A percentile compares a stretch with the other conserved stretches of the same genome.
phyloP scores from a whole-genome alignment of 2,329 filamentous ascomycete species.

The Polychaeton citri region DNA sequence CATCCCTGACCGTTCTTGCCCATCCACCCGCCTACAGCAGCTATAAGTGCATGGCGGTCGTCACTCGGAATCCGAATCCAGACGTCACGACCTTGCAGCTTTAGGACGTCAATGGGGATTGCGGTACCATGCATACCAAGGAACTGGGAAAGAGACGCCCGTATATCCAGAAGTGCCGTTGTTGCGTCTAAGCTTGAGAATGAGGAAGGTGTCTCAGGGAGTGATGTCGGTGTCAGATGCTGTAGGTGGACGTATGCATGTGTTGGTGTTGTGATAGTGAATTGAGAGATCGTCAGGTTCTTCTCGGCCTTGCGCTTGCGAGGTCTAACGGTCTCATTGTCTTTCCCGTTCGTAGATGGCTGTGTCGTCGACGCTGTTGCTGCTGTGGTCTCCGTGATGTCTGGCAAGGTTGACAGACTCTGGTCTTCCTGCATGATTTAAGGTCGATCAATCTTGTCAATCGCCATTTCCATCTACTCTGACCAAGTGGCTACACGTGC shows the following conservation, averaged over 20 bases:
- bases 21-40: slow-evolving; percentile 53
- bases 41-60: slow-evolving; percentile 48
- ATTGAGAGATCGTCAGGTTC: slow-evolving; percentile 15
- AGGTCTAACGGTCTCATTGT: background rate
- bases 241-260: slow-evolving; percentile 31
- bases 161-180: slow-evolving; percentile 50
- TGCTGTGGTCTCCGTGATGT: background rate
- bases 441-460: no score
- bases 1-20: slow-evolving; percentile 33
- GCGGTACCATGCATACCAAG: slow-evolving; percentile 55
- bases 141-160: slow-evolving; percentile 51
- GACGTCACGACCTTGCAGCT: slow-evolving; percentile 40
- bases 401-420: background rate
- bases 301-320: slow-evolving; percentile 4
- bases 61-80: slow-evolving; percentile 53
- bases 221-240: slow-evolving; percentile 14
- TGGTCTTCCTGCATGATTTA: background rate
- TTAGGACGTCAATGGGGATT: slow-evolving; percentile 58
- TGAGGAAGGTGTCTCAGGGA: background rate
- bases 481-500: no score
- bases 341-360: background rate
- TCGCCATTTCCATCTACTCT: no score
- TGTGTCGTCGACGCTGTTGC: background rate
- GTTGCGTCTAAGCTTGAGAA: slow-evolving; percentile 42
- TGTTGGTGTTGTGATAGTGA: slow-evolving; percentile 25